Conservation (phyloP, 75 land plant genomes). For the Picea sitchensis region DNA sequence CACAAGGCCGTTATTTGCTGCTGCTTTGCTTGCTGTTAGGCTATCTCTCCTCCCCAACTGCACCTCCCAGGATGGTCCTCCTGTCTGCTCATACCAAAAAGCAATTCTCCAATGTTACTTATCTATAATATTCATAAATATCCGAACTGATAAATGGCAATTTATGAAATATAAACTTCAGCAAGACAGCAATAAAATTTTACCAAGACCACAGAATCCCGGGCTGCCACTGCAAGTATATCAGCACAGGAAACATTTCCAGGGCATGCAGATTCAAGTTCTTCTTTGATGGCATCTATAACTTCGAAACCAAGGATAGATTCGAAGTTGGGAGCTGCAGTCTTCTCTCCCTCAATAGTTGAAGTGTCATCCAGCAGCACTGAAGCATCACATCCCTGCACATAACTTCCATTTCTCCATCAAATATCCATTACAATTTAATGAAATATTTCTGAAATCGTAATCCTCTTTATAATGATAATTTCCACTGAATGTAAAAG, state of each 20-base stretch:
- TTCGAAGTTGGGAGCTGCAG: slow-evolving; percentile 11
- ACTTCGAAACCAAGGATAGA: slow-evolving; percentile 23
- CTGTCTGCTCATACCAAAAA: slow-evolving; percentile 25
- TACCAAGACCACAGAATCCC: slow-evolving; percentile 13
- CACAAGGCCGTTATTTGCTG: slow-evolving; percentile 49
- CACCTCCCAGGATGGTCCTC: slow-evolving; percentile 67
- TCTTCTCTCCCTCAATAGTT: slow-evolving; percentile 10
- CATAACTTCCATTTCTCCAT: too few species aligned
- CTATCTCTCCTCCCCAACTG: slow-evolving; percentile 64
- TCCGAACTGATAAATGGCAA: too few species aligned
- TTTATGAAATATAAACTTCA: too few species aligned
- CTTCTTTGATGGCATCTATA: slow-evolving; percentile 23
- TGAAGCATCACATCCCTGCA: slow-evolving; percentile 23
- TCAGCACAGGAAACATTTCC: slow-evolving; percentile 19
- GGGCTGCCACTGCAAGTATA: slow-evolving; percentile 22
- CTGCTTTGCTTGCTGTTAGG: slow-evolving; percentile 44
- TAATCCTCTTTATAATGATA: too few species aligned
- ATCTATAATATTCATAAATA: too few species aligned
- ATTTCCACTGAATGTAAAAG: too few species aligned
- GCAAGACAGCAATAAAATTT: not conserved
- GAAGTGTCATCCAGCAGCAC: slow-evolving; percentile 15
- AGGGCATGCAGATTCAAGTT: slow-evolving; percentile 18
- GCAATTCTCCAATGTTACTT: too few species aligned
- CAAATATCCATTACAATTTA: too few species aligned
- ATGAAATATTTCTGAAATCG: too few species aligned